Conservation (phyloP, 2,329 filamentous ascomycete genomes). For the Cytospora chrysosperma region DNA sequence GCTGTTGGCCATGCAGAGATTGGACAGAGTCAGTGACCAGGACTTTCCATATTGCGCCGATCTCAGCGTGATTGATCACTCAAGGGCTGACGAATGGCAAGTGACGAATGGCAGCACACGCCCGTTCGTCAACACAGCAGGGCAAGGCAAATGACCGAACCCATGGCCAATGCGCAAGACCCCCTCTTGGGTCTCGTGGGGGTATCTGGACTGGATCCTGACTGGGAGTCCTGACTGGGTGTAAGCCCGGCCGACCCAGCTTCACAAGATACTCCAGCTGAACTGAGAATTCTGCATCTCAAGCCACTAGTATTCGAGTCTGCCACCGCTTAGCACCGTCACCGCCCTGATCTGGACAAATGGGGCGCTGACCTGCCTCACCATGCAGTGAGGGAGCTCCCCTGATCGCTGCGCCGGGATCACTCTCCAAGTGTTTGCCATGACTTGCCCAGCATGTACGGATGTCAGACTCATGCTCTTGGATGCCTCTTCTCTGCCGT, state of each 20-base stretch:
- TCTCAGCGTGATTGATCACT: neutral
- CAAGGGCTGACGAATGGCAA: neutral
- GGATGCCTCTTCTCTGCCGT: neutral
- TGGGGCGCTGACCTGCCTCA: slow-evolving; percentile 11
- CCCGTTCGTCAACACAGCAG: no score
- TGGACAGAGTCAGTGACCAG: neutral
- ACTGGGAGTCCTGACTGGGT: neutral
- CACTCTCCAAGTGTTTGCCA: slow-evolving; percentile 1
- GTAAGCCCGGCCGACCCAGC: slow-evolving; percentile 6
- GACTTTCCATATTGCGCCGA: neutral
- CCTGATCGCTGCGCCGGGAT: slow-evolving; percentile 12
- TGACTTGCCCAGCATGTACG: neutral
- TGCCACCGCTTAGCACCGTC: neutral
- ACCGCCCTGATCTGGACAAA: slow-evolving; percentile 8
- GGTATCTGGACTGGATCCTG: neutral
- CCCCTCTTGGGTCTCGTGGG: neutral
- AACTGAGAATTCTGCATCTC: slow-evolving; percentile 6
- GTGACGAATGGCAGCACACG: no score
- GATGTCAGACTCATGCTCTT: no score
- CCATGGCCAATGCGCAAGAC: neutral
- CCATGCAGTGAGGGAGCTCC: slow-evolving; percentile 10
- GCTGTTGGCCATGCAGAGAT: neutral
- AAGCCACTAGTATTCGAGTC: neutral
- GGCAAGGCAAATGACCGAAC: no score
- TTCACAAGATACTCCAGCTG: slow-evolving; percentile 17